Base-by-base conservation (phyloP, 768 basidiomycete species). In the Baorangia bicolor region DNA sequence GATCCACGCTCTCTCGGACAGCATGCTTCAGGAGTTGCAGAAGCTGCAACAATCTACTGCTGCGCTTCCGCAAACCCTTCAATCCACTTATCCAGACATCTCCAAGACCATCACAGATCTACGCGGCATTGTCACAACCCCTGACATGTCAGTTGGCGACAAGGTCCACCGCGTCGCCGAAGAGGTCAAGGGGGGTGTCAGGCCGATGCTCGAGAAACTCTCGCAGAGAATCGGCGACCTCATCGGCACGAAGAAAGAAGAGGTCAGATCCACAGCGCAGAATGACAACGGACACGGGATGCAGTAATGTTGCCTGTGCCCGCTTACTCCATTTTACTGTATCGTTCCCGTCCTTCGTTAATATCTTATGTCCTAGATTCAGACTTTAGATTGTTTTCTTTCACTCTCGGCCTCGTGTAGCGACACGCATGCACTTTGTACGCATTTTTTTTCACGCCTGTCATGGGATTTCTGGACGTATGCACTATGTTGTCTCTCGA, bases 21-120 rank as follows among this genome's bases (percentile, higher is more conserved):
- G 73, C 50, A 85, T 92, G 84, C 71, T 90, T 46, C 46, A 64
- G 27, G 87, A 91, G 61, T 77, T 92, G 45, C 80, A 84, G 60
- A 86, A 82, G 59, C 75, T 92, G 43, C 81, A 88, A 66, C 64
- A 79, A 10, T 83, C 86, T 13, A 82, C 85, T 28, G 66, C 79
- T 14, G 75, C 80, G 38, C 75, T 88, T 11, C 86, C 85, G 38
- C 73, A 81, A 0, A 81, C 84, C 20, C 74, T 89, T 58, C 81
- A 86, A 46, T 78, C 84, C 28, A 76, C 81, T 13, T 85, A 83
- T 55, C 71, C 77, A 13, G 83, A 85, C 30, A 67, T 90, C 39
- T 74, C 78, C 30, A 73, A 75, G 40, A 77, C 83, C 3, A 77
- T 82, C 53, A 65, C 75, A 18, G 83, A 90, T 38, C 71, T 91